These are phyloP conservation scores for Amylocarpus encephaloides DNA, from an alignment of 2,329 filamentous ascomycete species.

Conservation along the genomic window DNA sequence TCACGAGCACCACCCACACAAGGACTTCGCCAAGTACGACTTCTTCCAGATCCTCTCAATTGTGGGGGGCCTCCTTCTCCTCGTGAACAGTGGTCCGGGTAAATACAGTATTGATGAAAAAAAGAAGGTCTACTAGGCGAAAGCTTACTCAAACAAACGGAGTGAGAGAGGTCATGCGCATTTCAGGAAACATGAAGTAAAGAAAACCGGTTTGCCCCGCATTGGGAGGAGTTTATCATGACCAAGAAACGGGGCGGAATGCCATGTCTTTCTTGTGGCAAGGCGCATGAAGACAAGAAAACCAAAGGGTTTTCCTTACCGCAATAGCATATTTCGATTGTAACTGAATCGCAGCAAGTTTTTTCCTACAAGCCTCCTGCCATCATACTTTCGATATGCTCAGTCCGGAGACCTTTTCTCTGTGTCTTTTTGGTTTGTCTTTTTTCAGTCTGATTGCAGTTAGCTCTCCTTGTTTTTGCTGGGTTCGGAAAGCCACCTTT, in stretches of 20 bases:
- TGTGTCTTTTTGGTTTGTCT: no score
- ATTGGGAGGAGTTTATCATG: slow-evolving; percentile 26
- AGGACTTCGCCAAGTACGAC: slow-evolving; percentile 99
- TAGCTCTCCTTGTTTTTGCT: no score
- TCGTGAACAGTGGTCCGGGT: slow-evolving; percentile 97
- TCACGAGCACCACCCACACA: slow-evolving; percentile 96
- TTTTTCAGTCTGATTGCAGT: no score
- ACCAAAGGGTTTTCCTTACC: background rate
- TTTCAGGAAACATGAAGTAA: slow-evolving; percentile 17
- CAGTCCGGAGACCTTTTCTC: no score
- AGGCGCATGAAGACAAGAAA: slow-evolving; percentile 2
- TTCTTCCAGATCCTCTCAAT: slow-evolving; percentile 99
- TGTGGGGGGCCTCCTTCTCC: slow-evolving; percentile 87
- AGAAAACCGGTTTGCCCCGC: slow-evolving; percentile 16
- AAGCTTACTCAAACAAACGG: slow-evolving; percentile 2
- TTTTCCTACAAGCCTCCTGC: no score
- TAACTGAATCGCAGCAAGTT: background rate
- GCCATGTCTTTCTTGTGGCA: slow-evolving; percentile 3
- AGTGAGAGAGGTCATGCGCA: slow-evolving; percentile 11
- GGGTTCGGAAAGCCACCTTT: background rate
- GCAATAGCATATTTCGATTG: slow-evolving; percentile 3
- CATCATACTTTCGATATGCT: no score
- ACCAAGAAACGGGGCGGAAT: slow-evolving; percentile 2
- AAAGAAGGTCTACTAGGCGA: slow-evolving; percentile 93
- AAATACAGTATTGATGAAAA: slow-evolving; percentile 99